Base-by-base conservation (phyloP, 2,329 filamentous ascomycete genomes). In the Nannizziopsis barbatae region DNA sequence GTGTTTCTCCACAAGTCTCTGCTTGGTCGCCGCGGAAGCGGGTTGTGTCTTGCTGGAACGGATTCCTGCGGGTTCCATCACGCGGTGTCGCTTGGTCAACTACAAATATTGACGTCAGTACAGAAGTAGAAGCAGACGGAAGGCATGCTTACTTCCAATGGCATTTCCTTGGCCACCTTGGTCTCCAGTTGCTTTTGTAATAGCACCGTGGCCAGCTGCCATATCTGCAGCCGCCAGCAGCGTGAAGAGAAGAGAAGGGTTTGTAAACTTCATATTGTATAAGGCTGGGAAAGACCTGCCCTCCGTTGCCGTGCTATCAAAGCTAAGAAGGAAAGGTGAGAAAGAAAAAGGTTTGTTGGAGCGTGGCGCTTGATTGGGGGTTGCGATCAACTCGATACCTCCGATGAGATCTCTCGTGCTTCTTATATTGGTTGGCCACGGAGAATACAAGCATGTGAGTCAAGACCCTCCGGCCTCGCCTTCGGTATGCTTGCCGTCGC, bases 281-380 rank as follows among this genome's bases (percentile, higher is more conserved):
- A 37, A 80, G 83, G 51, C 71, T 95, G 82, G 83, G 2, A 86
- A 83, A 53, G 74, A 95, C 32, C 76, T 86, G 14, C 88, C 89
- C 0, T 81, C 77, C 0, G 83, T 84, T 45, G 87, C 89, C 1
- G 70, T 84, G 3, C 71, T 95, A 9, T 44, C 40, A 49, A 45
- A 49, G 42, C 33, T 35, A 45, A 40, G 45, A 47, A 42, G 41
- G 10, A n/a, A 47, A 30, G 27, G 36, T 18, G 30, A 31, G 9
- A 42, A 17, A 44, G 35, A 11, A 33, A 5, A 45, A 39, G 35
- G 2, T 12, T 11, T 10, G 27, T 4, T 5, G 15, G 5, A 40
- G 17, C 4, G 35, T 22, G 22, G 31, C 18, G 12, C 20, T 11
- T 18, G 6, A 2, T 46, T 31, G 17, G 9, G 14, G 18, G n/a